A percentile compares a stretch with the other conserved stretches of the same genome.
Conservation (phyloP, 805 yeast genomes). For the Torulaspora franciscae region DNA sequence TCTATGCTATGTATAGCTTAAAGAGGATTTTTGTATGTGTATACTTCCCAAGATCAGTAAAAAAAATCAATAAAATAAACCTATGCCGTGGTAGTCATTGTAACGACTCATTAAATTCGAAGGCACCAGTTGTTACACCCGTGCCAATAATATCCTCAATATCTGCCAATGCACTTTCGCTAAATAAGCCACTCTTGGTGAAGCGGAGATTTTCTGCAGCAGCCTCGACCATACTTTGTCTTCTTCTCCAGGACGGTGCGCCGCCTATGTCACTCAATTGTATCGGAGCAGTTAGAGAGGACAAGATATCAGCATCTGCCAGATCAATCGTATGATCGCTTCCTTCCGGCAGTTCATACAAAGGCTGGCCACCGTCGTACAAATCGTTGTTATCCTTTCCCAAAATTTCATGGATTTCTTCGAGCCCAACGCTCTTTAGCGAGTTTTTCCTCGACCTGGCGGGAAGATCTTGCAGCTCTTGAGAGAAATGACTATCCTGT, state of each 20-base stretch:
- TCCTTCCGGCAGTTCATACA: slow-evolving; percentile 10
- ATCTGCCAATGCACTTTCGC: slow-evolving; percentile 67
- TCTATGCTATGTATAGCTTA: neutral
- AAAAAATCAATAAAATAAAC: slow-evolving; percentile 1
- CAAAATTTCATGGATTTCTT: slow-evolving; percentile 32
- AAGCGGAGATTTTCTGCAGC: slow-evolving; percentile 70
- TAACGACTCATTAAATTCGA: slow-evolving; percentile 28
- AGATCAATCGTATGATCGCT: slow-evolving; percentile 12
- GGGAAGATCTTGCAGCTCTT: neutral
- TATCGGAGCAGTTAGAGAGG: slow-evolving; percentile 36
- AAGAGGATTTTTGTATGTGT: neutral
- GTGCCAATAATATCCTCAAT: slow-evolving; percentile 53
- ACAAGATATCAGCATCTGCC: slow-evolving; percentile 32
- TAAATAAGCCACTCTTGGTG: slow-evolving; percentile 71
- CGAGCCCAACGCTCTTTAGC: slow-evolving; percentile 30
- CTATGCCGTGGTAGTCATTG: slow-evolving; percentile 14
- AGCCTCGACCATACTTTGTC: slow-evolving; percentile 69
- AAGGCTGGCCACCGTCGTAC: slow-evolving; percentile 15
- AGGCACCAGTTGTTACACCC: slow-evolving; percentile 16
- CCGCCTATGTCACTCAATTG: slow-evolving; percentile 27
- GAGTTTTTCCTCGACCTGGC: slow-evolving; percentile 24
- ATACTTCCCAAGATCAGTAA: neutral
- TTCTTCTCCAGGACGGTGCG: slow-evolving; percentile 43
- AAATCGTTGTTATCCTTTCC: slow-evolving; percentile 25
- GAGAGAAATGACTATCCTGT: slow-evolving; percentile 1